Conservation (phyloP, 2,329 filamentous ascomycete species). For the Colletotrichum sp. region DNA sequence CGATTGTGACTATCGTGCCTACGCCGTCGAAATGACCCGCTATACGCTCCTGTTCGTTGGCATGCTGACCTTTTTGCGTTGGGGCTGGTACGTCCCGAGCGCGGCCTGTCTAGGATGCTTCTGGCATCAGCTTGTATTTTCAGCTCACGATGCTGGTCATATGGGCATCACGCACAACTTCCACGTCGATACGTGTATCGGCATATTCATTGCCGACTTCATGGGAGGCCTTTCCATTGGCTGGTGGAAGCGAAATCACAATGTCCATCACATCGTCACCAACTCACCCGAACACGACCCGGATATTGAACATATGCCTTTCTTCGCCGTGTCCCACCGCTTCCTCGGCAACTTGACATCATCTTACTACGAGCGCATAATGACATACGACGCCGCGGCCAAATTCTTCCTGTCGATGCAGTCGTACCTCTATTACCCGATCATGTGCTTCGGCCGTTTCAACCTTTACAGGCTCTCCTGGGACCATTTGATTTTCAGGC, state of each 20-base stretch:
- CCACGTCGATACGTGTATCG: constrained; percentile 81
- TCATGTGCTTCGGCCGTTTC: constrained; percentile 83
- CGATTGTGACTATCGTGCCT: constrained; percentile 82
- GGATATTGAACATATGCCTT: constrained; percentile 89
- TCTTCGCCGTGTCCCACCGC: constrained; percentile 86
- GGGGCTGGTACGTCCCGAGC: constrained; percentile 71
- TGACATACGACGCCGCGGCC: constrained; percentile 79
- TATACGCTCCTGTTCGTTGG: constrained; percentile 72
- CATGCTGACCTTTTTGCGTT: constrained; percentile 65
- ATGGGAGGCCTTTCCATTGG: constrained; percentile 87
- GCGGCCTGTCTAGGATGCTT: constrained; percentile 79
- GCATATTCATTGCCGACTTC: constrained; percentile 89
- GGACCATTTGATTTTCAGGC: constrained; percentile 74
- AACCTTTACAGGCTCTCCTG: constrained; percentile 86
- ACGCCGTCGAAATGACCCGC: constrained; percentile 74
- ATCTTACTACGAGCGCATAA: constrained; percentile 82
- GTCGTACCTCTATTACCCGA: constrained; percentile 81
- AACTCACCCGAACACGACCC: constrained; percentile 96
- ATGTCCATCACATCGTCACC: constrained; percentile 95
- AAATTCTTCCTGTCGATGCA: constrained; percentile 75
- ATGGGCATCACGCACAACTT: constrained; percentile 97
- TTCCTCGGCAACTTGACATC: constrained; percentile 76
- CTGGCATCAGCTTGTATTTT: constrained; percentile 96
- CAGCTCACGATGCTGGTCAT: constrained; percentile 93
- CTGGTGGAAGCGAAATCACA: constrained; percentile 98